Base-by-base conservation (phyloP, 495 filamentous ascomycete species). In the Aspergillus sclerotiicarbonarius region DNA sequence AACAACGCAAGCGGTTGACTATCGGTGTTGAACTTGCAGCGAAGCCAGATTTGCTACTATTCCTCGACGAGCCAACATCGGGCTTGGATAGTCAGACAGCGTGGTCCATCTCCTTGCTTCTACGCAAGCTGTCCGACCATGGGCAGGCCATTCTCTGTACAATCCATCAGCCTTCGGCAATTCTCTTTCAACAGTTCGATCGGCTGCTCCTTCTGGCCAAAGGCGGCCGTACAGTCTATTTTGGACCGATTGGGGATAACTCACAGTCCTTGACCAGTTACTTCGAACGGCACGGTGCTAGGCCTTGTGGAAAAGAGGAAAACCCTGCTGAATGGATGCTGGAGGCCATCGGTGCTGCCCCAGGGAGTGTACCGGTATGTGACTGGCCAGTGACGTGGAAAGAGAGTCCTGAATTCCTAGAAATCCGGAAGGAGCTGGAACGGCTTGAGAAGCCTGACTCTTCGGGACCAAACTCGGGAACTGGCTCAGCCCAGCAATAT, bases 271-370 rank as follows among this genome's bases (percentile, higher is more conserved):
- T 93, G 44, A 51, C 43, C 8, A 12, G 53, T 15, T 60, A 92
- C 71, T 92, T 93, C 60, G 84, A 90, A 70, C 75, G 78, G 45
- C 84, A 90, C 67, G 85, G 90, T 31, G 87, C 84, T 6, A 68
- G 73, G 21, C 71, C 78, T 83, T n/a, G 64, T 69, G 82, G 83
- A 19, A 84, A 86, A 16, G 57, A 50, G 8, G 44, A 30, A 1
- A 96, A 79, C 44, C 90, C 90, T n/a, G 91, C 91, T 30, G 91
- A 96, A 69, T 92, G 87, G 85, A 94, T 96, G 89, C 74, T 95
- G 25, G 90, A 93, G 59, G 87, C 88, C 51, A 92, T 91, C 53
- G 90, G 90, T 47, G 89, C 89, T 16, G 90, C 90, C 0, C 90
- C 90, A 4, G 88, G 87, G 19, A 81, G 80, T 12, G 60, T 75